Percentiles rank a stretch among this genome's conserved stretches.
phyloP scores from a whole-genome alignment of 768 basidiomycete genomes.

The Jaapia argillacea region DNA sequence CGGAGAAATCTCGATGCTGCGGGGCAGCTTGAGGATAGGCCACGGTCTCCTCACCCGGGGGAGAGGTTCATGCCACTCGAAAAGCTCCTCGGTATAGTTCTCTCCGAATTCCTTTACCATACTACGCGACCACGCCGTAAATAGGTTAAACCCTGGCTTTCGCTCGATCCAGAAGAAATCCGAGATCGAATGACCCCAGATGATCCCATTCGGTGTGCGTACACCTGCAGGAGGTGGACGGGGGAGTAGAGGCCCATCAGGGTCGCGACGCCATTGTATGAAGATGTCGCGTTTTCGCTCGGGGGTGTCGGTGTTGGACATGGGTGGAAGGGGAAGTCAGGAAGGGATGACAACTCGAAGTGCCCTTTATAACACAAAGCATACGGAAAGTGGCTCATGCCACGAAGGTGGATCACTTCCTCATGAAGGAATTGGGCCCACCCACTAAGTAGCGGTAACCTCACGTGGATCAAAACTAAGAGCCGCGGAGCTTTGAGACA shows the following conservation, averaged over 20 bases:
- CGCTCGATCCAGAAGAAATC: constrained; percentile 19
- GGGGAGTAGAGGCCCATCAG: constrained; percentile 11
- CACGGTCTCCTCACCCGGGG: constrained; percentile 15
- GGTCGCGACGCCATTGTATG: constrained; percentile 11
- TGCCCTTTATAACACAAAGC: too few species aligned
- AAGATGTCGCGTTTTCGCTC: constrained; percentile 7
- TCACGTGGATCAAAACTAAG: too few species aligned
- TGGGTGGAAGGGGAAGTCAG: too few species aligned
- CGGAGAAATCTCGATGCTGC: constrained; percentile 1
- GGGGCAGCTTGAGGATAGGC: constrained; percentile 12
- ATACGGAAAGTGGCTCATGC: too few species aligned
- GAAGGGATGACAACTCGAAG: too few species aligned
- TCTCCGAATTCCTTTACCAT: constrained; percentile 23
- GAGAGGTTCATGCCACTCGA: constrained; percentile 7
- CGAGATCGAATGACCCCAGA: constrained; percentile 17
- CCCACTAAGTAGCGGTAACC: too few species aligned
- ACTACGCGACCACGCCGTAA: constrained; percentile 23
- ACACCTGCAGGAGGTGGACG: constrained; percentile 10
- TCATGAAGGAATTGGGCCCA: too few species aligned
- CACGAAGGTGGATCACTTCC: too few species aligned
- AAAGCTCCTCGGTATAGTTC: constrained; percentile 10
- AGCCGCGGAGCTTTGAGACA: too few species aligned
- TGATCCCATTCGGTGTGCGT: constrained; percentile 14
- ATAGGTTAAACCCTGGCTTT: constrained; percentile 14
- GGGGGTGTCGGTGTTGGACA: too few species aligned